Evolutionary conservation across 305 asterid species (phyloP).

Genomic region (Solanum chacoense): DNA sequence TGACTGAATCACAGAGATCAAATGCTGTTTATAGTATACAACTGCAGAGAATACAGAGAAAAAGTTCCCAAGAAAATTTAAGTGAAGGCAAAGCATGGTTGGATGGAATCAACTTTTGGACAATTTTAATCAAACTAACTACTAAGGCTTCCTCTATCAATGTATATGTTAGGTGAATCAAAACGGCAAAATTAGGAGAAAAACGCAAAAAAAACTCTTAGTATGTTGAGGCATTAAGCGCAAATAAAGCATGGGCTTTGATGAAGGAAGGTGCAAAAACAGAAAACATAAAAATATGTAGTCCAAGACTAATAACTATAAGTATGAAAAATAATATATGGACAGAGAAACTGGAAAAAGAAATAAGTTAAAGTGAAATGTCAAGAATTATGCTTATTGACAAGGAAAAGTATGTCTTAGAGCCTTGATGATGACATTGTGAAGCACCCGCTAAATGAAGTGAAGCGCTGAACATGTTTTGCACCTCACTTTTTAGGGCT

Average conservation of each 20-base stretch:
- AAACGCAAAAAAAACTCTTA: background rate
- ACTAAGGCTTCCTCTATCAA: background rate
- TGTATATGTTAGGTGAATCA: background rate
- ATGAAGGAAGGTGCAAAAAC: background rate
- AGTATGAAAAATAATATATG: background rate
- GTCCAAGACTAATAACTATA: background rate
- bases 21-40: background rate
- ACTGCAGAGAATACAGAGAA: background rate
- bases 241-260: background rate
- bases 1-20: background rate
- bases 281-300: background rate
- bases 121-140: background rate
- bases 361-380: background rate
- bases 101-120: background rate
- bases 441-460: background rate
- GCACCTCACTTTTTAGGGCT: background rate
- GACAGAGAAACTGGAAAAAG: background rate
- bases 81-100: background rate
- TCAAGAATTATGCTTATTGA: background rate
- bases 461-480: background rate
- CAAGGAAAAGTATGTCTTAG: background rate
- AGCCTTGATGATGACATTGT: background rate
- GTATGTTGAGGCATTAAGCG: background rate
- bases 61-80: background rate
- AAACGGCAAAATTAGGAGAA: background rate